A percentile compares a stretch with the other conserved stretches of the same genome.
These are phyloP conservation scores for Lenwebbia sp. DNA, from an alignment of 345 rosid genomes.

Conservation along the genomic window DNA sequence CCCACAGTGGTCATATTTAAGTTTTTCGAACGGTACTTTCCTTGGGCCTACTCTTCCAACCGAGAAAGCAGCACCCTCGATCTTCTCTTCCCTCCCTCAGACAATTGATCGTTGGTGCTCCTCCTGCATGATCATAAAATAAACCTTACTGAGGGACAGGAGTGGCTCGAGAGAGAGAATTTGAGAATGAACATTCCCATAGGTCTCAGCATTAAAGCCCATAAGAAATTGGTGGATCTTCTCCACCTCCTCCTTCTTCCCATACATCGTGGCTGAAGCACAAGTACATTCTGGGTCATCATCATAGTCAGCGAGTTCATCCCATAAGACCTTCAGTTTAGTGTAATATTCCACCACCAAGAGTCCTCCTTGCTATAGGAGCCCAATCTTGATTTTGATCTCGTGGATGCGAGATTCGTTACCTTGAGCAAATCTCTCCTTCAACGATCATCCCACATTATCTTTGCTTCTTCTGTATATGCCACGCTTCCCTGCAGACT, in stretches of 20 bases:
- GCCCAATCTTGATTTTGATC: neutral
- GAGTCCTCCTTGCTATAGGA: neutral
- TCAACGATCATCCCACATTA: neutral
- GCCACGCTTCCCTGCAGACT: neutral
- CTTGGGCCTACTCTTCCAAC: neutral
- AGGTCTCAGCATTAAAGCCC: neutral
- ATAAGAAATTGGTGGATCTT: neutral
- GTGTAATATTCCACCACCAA: too few species aligned
- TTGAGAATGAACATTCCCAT: neutral
- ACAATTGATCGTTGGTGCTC: neutral
- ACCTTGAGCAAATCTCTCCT: neutral
- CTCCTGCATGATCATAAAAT: neutral
- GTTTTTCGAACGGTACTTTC: neutral
- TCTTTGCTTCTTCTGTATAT: neutral
- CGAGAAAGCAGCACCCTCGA: neutral
- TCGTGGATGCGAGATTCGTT: neutral
- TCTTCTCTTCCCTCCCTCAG: neutral
- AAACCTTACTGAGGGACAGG: neutral
- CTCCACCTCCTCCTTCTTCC: neutral
- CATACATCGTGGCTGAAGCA: neutral
- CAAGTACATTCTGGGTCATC: neutral
- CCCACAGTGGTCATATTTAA: neutral
- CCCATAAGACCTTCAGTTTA: too few species aligned
- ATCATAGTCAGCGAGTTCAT: too few species aligned
- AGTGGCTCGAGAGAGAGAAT: neutral